These are phyloP conservation scores for Tuber calosporum DNA, from an alignment of 495 filamentous ascomycete genomes.

Conservation along the genomic window DNA sequence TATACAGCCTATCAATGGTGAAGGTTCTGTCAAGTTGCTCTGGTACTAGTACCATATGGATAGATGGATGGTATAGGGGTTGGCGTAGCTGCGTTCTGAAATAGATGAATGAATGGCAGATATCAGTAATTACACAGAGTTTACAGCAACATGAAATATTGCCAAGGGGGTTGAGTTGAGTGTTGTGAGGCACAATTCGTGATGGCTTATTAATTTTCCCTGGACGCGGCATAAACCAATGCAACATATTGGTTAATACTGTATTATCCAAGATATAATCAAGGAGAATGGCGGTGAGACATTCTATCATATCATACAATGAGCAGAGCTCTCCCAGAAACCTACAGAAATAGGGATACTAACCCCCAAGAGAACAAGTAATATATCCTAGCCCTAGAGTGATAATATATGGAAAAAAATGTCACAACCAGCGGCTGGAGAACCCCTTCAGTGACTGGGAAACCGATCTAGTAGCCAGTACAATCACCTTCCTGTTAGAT, in stretches of 20 bases:
- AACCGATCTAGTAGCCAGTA: conserved; percentile 43
- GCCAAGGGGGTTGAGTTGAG: background rate
- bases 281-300: background rate
- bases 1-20: no score
- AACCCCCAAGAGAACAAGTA: background rate
- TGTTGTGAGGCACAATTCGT: background rate
- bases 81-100: background rate
- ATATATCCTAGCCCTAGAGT: background rate
- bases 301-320: background rate
- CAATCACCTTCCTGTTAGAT: conserved; percentile 50
- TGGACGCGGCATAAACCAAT: background rate
- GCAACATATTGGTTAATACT: background rate
- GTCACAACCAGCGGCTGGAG: background rate
- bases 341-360: background rate
- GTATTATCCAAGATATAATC: background rate
- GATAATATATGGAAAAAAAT: background rate
- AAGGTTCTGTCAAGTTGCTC: background rate
- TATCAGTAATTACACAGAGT: background rate
- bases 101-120: background rate
- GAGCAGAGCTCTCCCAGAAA: background rate
- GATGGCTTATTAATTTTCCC: background rate
- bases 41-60: background rate
- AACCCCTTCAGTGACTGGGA: background rate
- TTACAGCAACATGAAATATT: background rate
- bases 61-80: background rate